Evolutionary conservation across 1,284 basidiomycete species (phyloP), one percentile per base, ranked within the genome.

Genomic region (Xanthoconium separans): DNA sequence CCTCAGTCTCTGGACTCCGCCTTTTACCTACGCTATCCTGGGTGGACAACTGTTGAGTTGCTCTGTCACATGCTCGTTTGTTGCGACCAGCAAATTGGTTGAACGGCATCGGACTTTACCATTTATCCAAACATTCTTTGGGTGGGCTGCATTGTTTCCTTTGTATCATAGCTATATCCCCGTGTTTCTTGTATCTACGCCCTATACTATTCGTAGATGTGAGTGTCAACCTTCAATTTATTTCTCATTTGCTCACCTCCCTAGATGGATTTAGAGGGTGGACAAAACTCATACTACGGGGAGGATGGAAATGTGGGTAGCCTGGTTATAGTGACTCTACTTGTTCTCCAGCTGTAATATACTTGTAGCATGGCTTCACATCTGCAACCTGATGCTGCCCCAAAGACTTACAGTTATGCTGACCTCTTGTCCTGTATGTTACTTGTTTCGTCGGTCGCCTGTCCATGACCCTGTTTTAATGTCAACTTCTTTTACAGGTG

Each of bases 341-440:
- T 37, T 33, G 16, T 44, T 41, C 6, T 34, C 51, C 20, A 54
- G 39, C 16, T 11, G 0, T 18, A 8, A 4, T 15, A 11, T 20
- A 34, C 18, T 22, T 36, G 20, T 18, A 20, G 4, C 16, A 12
- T 10, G 6, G 20, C 27, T 36, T 8, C 10, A 41, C 37, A n/a
- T 48, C 36, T 46, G 31, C 48, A 31, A 48, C 18, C 7, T 29
- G 34, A 31, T 42, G 24, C 36, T 29, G 49, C n/a, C 22, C 13
- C 42, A 41, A 27, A 85, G 81, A 90, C 91, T 13, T 94, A 88
- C 67, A 76, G 86, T 69, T 93, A 91, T 73, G 93, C 92, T 42
- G 89, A 90, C 56, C 75, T 94, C 4, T 74, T 94, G 27, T 93
- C 91, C 0, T 91, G 89, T 65, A 91, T 92, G 88, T 78, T 94